These are phyloP conservation scores for Cucumis sativus DNA, from an alignment of 306 rosid genomes.

Conservation along the genomic window Cucumber_9930_V3 NC_026655.2:26074501-26075000, in stretches of 20 bases:
- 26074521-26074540: conserved; percentile 1
- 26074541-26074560: conserved; percentile 17
- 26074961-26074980: too few relatives aligned
- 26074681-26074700: conserved; percentile 20
- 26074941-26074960: too few relatives aligned
- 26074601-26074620: background rate
- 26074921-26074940: too few relatives aligned
- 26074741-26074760: conserved; percentile 14
- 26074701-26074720: background rate
- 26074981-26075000: too few relatives aligned
- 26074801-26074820: background rate
- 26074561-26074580: background rate
- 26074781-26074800: background rate
- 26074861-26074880: background rate
- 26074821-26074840: background rate
- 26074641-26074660: conserved; percentile 12
- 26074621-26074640: conserved; percentile 1
- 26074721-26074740: conserved; percentile 12
- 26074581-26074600: conserved; percentile 23
- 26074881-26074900: background rate
- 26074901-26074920: too few relatives aligned
- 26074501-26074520: background rate
- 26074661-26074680: conserved; percentile 7
- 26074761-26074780: background rate
- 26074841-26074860: background rate